Evolutionary conservation across 1,284 basidiomycete species (phyloP).

Genomic region (Austroboletus novae-zelandiae): DNA sequence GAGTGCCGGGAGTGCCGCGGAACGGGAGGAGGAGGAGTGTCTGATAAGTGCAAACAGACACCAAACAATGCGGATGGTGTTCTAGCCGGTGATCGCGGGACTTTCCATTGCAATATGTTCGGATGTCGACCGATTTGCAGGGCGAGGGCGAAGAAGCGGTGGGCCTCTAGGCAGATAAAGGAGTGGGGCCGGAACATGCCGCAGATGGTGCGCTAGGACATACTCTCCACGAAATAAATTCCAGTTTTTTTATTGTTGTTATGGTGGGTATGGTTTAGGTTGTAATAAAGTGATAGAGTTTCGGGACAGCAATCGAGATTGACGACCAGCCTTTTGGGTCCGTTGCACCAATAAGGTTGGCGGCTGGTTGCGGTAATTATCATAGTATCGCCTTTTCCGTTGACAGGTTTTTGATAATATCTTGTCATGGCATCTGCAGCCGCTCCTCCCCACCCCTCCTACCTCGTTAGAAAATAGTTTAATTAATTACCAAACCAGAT

Average conservation of each 20-base stretch:
- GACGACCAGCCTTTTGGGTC: constrained; percentile 40
- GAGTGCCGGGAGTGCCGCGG: background rate
- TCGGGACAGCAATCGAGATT: constrained; percentile 35
- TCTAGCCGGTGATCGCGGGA: constrained; percentile 28
- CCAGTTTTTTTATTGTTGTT: constrained; percentile 2
- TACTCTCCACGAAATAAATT: background rate
- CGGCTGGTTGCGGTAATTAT: constrained; percentile 29
- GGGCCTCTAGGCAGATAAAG: constrained; percentile 9
- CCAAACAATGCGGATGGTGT: background rate
- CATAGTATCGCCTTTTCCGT: constrained; percentile 22
- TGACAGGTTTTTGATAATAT: constrained; percentile 26
- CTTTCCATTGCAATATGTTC: constrained; percentile 17
- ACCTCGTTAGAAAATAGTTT: constrained; percentile 31
- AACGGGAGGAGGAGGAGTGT: constrained; percentile 2
- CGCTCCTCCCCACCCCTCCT: constrained; percentile 10
- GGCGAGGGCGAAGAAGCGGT: constrained; percentile 16
- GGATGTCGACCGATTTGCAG: constrained; percentile 20
- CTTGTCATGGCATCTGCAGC: constrained; percentile 12
- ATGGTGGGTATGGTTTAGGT: constrained; percentile 25
- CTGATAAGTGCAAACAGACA: constrained; percentile 13
- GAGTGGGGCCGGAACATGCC: constrained; percentile 17
- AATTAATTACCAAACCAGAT: constrained; percentile 41
- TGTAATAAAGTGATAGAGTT: constrained; percentile 42
- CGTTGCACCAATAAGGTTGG: constrained; percentile 37
- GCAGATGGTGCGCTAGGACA: constrained; percentile 4